Base-by-base conservation (phyloP, 441 rosid genomes). In the Populus hybrid region DNA sequence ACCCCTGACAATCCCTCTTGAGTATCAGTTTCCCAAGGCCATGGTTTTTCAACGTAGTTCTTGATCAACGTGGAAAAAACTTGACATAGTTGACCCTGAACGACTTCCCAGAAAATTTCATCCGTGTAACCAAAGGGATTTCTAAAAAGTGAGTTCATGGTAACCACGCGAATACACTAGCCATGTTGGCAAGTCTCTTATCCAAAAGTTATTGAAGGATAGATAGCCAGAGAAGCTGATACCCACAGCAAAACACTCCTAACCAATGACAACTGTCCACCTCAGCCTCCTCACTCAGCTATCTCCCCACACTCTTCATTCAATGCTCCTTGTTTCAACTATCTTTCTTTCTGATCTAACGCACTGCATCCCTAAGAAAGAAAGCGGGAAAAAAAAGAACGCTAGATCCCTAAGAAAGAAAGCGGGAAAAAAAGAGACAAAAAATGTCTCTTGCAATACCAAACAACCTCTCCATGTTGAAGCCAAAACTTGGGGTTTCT, bases 381-480 rank as follows among this genome's bases (percentile, higher is more conserved):
- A n/a, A n/a, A n/a, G n/a, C n/a, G n/a, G n/a, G n/a, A n/a, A n/a
- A n/a, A n/a, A n/a, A n/a, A n/a, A n/a, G n/a, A n/a, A n/a, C n/a
- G n/a, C 29, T 28, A 28, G 29, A 28, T 28, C 29, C 29, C 29
- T 28, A 28, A 28, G 29, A 28, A 28, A 28, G 3, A 28, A 28
- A 28, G 29, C 29, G 29, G 29, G 29, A 3, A 2, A 2, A 28
- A 28, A 28, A 28, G 3, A 28, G 3, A 31, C 20, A 31, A 18
- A 21, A 26, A 18, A 93, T 92, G 97, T 91, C 97, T 80, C 97
- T 95, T 69, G 87, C 97, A 9, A 88, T 94, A 42, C 97, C 97
- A 23, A 68, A 93, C 64, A 94, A 91, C 75, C 92, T 95, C 85
- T 89, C 93, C 78, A 72, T 90, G 50, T 82, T 92, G 71, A 88